Evolutionary conservation across 352 stramenopile species (phyloP).

Genomic region (Phytophthora megakarya): DNA sequence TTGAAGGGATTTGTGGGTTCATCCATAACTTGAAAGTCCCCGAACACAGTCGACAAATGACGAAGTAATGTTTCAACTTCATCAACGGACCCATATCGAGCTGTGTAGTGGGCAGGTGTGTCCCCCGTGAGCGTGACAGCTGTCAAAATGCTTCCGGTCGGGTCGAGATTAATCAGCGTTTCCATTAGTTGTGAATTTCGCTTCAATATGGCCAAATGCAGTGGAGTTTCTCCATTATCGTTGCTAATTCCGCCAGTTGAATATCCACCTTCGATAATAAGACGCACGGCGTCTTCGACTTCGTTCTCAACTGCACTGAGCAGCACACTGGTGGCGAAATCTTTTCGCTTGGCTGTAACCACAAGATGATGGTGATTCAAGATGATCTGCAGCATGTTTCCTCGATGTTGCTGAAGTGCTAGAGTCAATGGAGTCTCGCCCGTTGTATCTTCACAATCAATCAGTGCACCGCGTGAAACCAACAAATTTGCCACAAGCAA

Average conservation of each 20-base stretch:
- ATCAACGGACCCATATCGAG: slow-evolving; percentile 6
- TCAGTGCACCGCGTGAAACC: slow-evolving; percentile 17
- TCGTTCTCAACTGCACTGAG: slow-evolving; percentile 15
- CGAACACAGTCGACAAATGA: neutral
- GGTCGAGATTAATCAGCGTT: slow-evolving; percentile 13
- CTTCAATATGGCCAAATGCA: slow-evolving; percentile 26
- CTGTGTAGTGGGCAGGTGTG: slow-evolving; percentile 17
- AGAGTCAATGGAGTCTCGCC: slow-evolving; percentile 18
- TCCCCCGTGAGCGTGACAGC: neutral
- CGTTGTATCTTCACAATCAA: slow-evolving; percentile 14
- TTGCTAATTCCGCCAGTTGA: slow-evolving; percentile 10
- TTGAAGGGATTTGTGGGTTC: slow-evolving; percentile 13
- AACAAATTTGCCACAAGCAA: slow-evolving; percentile 24
- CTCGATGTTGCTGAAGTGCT: neutral
- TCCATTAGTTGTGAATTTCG: slow-evolving; percentile 23
- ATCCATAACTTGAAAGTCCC: slow-evolving; percentile 9
- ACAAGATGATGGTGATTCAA: slow-evolving; percentile 35
- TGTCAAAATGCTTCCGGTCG: neutral
- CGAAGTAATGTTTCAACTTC: slow-evolving; percentile 14
- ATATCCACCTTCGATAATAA: slow-evolving; percentile 32
- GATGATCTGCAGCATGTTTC: slow-evolving; percentile 30
- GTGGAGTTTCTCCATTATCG: slow-evolving; percentile 7
- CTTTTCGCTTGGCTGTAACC: slow-evolving; percentile 12
- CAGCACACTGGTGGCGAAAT: slow-evolving; percentile 17
- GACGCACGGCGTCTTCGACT: slow-evolving; percentile 11